Evolutionary conservation across 352 stramenopile species (phyloP), one percentile per base, ranked within the genome.

Genomic region (Pythium aristosporum): DNA sequence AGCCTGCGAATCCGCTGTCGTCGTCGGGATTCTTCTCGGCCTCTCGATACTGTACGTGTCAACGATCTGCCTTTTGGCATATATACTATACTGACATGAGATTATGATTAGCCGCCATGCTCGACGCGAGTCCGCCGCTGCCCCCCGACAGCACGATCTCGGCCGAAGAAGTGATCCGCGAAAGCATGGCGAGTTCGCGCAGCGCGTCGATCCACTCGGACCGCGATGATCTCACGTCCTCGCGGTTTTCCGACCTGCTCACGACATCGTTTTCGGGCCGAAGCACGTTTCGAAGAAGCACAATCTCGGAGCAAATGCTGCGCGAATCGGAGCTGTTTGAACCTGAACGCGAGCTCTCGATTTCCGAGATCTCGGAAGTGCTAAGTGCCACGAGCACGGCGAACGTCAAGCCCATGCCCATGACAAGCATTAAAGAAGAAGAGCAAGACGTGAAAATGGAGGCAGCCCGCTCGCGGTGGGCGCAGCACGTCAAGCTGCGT

Each of bases 391-490:
- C 44, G 12, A 64, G 28, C 25, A 74, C 88, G 50, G 72, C 82
- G 23, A 68, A 92, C 52, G 73, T 77, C 39, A 88, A 86, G 62
- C 80, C 73, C 43, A 85, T 91, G 58, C 79, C 87, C 63, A 82
- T 92, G 63, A 91, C 84, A 18, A 92, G 83, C 68, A 92, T 93
- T 69, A 96, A 92, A 41, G 78, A 92, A 61, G 83, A 92, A 65
- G 87, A 94, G 46, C 78, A 96, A 57, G 77, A 87, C 42, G 65
- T 90, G 32, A 96, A 94, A 67, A 76, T 89, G 32, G 83, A 91
- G 65, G 88, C 91, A 16, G 87, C 87, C 32, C 87, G 91, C 49
- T 92, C 80, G 10, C 80, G 87, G 18, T 96, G 87, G 87, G 77
- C 87, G 16, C 85, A 94, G 49, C 87, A 96, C 57, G 85, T 96